phyloP scores from a whole-genome alignment of 495 filamentous ascomycete genomes.

The Tuber melanosporum region DNA sequence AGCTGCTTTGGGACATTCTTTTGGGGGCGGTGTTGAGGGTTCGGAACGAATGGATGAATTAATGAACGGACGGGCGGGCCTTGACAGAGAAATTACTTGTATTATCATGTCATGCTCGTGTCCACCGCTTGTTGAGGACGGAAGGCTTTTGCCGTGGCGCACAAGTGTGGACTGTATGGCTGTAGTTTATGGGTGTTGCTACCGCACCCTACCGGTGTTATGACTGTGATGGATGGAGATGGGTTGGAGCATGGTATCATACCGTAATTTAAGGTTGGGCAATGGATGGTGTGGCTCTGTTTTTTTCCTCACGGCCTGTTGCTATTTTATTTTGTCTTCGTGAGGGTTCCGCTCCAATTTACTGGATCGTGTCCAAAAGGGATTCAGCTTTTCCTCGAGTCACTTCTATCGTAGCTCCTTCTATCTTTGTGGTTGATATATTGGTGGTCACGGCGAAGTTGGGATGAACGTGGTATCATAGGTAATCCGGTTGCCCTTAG shows the following conservation, averaged over 20 bases:
- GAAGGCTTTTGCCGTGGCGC: constrained; percentile 3
- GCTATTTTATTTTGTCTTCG: background rate
- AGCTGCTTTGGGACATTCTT: background rate
- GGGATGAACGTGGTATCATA: background rate
- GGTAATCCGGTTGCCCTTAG: background rate
- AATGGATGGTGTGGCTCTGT: background rate
- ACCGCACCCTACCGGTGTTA: background rate
- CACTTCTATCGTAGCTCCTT: background rate
- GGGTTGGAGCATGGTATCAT: background rate
- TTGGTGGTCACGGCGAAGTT: background rate
- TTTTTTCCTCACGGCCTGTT: background rate
- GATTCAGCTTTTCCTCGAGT: background rate
- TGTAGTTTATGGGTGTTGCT: background rate
- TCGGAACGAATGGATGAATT: background rate
- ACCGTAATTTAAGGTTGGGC: background rate
- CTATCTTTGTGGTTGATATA: background rate
- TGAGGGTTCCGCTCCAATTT: background rate
- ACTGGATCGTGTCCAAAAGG: background rate
- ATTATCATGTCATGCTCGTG: background rate
- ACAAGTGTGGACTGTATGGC: background rate
- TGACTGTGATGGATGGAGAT: background rate
- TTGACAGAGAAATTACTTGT: background rate
- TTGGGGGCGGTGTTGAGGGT: background rate
- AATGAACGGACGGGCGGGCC: background rate
- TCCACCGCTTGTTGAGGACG: background rate